Percentiles rank a stretch among this genome's conserved stretches.
These are phyloP conservation scores for Syzygium aromaticum DNA, from an alignment of 345 rosid species.

Conservation along the genomic window DNA sequence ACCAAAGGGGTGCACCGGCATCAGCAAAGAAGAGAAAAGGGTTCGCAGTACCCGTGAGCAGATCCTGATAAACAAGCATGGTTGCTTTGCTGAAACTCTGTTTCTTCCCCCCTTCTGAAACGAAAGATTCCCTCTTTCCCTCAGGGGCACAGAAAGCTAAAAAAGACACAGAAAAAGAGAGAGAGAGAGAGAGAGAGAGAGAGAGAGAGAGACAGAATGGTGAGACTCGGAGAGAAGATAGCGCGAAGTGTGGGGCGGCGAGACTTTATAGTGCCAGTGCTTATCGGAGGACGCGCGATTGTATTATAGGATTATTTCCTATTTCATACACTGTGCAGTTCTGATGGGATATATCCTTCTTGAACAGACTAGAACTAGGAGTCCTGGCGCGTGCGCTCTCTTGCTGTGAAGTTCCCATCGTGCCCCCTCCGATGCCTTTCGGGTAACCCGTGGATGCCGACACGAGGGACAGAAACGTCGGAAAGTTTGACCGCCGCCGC, in stretches of 20 bases:
- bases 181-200: neutral
- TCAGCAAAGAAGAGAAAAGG: neutral
- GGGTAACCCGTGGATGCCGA: neutral
- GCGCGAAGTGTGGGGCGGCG: neutral
- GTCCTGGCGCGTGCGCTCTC: neutral
- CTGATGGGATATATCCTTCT: neutral
- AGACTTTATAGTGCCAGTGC: neutral
- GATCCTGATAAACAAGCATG: constrained; percentile 95
- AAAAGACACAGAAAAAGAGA: neutral
- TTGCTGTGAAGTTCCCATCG: neutral
- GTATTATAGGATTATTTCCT: neutral
- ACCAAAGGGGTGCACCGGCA: neutral
- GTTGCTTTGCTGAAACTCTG: neutral
- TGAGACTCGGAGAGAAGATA: neutral
- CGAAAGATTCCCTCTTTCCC: neutral
- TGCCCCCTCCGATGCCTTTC: neutral
- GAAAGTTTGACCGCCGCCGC: neutral
- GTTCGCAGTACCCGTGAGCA: constrained; percentile 35
- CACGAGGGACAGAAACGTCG: neutral
- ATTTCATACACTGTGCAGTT: neutral
- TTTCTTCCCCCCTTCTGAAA: neutral
- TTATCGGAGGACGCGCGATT: neutral
- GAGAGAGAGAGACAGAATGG: neutral
- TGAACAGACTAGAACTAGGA: neutral
- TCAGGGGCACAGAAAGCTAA: neutral